Evolutionary conservation across 2,329 filamentous ascomycete genomes (phyloP), one percentile per base, ranked within the genome.

Genomic region (Fusarium poae): DNA sequence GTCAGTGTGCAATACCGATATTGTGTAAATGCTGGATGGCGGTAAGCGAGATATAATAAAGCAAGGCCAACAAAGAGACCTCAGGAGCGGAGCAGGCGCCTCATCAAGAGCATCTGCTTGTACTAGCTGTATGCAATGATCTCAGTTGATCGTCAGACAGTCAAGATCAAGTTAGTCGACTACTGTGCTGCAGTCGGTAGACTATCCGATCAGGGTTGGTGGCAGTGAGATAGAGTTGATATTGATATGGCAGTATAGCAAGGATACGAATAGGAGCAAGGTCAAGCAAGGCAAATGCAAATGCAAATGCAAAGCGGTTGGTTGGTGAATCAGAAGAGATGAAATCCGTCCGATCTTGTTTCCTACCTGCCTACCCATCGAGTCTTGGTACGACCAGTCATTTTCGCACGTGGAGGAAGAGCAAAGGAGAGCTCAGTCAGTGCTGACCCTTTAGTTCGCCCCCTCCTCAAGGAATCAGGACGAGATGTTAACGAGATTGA

Each of bases 361-460:
- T 6, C 15, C 15, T 34, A 8, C 32, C 23, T 55, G 12, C 35
- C 35, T 32, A 42, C 35, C 21, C 39, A 39, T 49, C 23, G 29
- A 34, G 5, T 39, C 51, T 30, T 45, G 34, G 40, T 30, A 50
- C 40, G 39, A 48, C 55, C 55, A 65, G 67, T 49, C 56, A 57
- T 42, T 40, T n/a, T 45, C 60, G 53, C 60, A 71, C 64, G 67
- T 70, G 68, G 53, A 64, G 35, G 27, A 48, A 48, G 46, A 60
- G 35, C 39, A 39, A 44, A 23, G 43, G 34, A 9, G 48, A 30
- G n/a, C 29, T 45, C 43, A 45, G 43, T 30, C 25, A 45, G 27
- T 45, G 43, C 43, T 45, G 43, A 51, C 23, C 34, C 8, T 39
- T 39, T 21, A 16, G 13, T 15, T 20, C 48, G 34, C 48, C 23